These are phyloP conservation scores for Globisporangium middletonii DNA, from an alignment of 352 stramenopile species.

Conservation along the genomic window DNA sequence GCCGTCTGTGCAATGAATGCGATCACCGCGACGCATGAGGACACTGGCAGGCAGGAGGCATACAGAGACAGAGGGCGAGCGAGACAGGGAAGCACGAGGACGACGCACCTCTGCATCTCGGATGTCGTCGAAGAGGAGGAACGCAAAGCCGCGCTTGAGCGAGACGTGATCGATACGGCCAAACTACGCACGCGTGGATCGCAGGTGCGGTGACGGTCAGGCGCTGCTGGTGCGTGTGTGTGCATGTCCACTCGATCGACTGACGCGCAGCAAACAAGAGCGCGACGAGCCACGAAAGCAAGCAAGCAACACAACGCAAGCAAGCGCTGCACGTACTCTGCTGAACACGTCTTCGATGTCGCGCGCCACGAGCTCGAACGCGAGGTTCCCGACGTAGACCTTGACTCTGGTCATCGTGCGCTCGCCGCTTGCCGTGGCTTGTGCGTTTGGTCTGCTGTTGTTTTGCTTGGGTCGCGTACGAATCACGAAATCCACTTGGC, in stretches of 20 bases:
- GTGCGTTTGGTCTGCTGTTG: not conserved
- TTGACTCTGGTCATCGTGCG: slow-evolving; percentile 33
- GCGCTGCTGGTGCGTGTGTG: not conserved
- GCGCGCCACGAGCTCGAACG: slow-evolving; percentile 36
- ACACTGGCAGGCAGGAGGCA: not conserved
- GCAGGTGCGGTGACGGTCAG: not conserved
- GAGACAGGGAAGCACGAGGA: not conserved
- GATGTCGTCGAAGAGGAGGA: slow-evolving; percentile 45
- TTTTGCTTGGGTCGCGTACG: not conserved
- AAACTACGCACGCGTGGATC: slow-evolving; percentile 24
- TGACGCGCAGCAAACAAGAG: not conserved
- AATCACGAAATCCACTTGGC: not conserved
- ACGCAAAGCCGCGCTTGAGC: slow-evolving; percentile 56
- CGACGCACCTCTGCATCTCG: slow-evolving; percentile 30
- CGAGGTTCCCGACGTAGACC: slow-evolving; percentile 61
- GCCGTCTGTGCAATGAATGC: slow-evolving; percentile 14
- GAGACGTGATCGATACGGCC: slow-evolving; percentile 36
- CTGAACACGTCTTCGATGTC: slow-evolving; percentile 46
- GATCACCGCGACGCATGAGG: not conserved
- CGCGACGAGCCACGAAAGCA: not conserved
- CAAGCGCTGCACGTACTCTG: slow-evolving; percentile 16
- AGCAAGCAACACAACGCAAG: slow-evolving; percentile 1
- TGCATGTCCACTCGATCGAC: not conserved
- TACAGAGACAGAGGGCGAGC: not conserved
- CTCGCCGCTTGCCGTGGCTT: not conserved